Evolutionary conservation across 192 early-diverging fungal genomes (phyloP), one percentile per base, ranked within the genome.

Genomic region (Coemansia sp.): DNA sequence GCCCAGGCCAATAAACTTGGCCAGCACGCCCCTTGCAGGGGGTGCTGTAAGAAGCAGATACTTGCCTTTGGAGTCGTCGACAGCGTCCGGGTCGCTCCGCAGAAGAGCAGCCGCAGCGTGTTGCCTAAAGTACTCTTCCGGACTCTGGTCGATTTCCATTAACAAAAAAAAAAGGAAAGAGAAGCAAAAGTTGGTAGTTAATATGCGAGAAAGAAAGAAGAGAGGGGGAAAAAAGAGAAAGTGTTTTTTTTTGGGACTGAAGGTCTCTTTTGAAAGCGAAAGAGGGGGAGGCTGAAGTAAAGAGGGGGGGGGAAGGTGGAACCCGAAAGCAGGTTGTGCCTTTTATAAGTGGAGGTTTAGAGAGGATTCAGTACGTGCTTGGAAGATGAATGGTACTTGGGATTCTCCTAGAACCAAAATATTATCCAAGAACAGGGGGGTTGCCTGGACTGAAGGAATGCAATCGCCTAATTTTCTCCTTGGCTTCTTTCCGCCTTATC

Each of bases 71-170:
- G 16, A 6, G 52, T 75, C 60, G 48, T 69, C 74, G 1, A 51
- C 30, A 15, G 37, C 38, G 48, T 68, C 74, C n/a, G 37, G 46
- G 53, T 58, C 57, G 53, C 49, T 66, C 21, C 58, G 74, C 47
- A 70, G 44, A 11, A 70, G 56, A 36, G 62, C 63, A 14, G 62
- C 58, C 16, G 65, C 73, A 17, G 74, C 67, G 42, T 70, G 49
- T 39, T 66, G 74, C 56, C 64, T 64, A 23, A 76, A 76, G 60
- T 76, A 76, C 32, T 76, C 74, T 51, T 76, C 74, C 20, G 66
- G 74, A 23, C 63, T 76, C 60, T 58, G 51, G 62, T 62, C 60
- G 30, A 75, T 57, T 30, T 69, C 67, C 67, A 69, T 67, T 17
- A 46, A 15, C 23, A 23, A 11, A 32, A 21, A 51, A 47, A 53